phyloP scores from a whole-genome alignment of 495 filamentous ascomycete genomes.

The Cercophora sp. region DNA sequence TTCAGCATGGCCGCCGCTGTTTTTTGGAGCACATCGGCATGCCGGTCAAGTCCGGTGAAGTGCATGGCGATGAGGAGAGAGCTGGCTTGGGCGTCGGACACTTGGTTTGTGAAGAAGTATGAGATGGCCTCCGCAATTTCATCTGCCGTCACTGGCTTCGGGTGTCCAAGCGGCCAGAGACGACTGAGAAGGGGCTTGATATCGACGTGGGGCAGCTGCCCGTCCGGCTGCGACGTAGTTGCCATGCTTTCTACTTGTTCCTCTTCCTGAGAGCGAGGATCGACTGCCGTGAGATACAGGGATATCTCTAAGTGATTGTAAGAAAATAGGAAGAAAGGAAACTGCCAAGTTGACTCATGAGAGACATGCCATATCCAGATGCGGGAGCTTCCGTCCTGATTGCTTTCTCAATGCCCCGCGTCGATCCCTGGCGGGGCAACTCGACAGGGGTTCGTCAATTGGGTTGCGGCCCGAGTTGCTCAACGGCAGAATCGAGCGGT shows the following conservation, averaged over 20 bases:
- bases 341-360: not conserved
- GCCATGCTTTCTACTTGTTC: too few species aligned
- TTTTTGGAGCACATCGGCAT: slow-evolving; percentile 72
- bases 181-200: slow-evolving; percentile 78
- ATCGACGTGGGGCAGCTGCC: slow-evolving; percentile 44
- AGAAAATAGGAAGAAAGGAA: not conserved
- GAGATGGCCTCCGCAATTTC: slow-evolving; percentile 86
- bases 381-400: not conserved
- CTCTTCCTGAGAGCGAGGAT: too few species aligned
- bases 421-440: slow-evolving; percentile 19
- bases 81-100: slow-evolving; percentile 78
- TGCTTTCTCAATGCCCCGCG: slow-evolving; percentile 21
- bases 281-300: too few species aligned
- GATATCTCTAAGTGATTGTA: too few species aligned
- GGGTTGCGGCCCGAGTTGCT: too few species aligned
- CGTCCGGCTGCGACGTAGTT: slow-evolving; percentile 6
- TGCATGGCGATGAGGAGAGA: slow-evolving; percentile 84
- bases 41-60: slow-evolving; percentile 74
- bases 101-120: slow-evolving; percentile 78
- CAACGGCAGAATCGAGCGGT: slow-evolving; percentile 28
- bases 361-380: slow-evolving; percentile 8
- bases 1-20: slow-evolving; percentile 65
- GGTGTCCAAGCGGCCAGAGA: slow-evolving; percentile 56
- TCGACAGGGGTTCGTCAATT: slow-evolving; percentile 16
- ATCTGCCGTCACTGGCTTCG: slow-evolving; percentile 60